Evolutionary conservation across 169 alveolate genomes (phyloP), one percentile per base, ranked within the genome.

Genomic region (Cryptosporidium meleagridis): DNA sequence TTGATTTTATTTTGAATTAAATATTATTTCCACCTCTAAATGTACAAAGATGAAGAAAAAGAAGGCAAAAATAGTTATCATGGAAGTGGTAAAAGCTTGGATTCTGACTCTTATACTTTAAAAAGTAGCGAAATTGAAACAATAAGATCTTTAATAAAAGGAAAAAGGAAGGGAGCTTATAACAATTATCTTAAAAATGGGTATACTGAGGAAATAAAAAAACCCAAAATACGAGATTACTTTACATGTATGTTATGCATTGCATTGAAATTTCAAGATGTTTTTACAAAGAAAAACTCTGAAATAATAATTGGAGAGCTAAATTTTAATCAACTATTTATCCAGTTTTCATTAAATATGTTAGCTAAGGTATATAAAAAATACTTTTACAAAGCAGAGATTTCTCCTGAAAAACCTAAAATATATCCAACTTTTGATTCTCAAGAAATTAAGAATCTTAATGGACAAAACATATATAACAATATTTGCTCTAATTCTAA

Each of bases 361-460:
- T 18, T 73, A 44, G 7, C 55, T 18, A 4, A 41, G 4, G 35
- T 21, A 21, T 35, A 55, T 9, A 73, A 52, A 48, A 37, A 21
- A 2, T 10, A 55, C 3, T 73, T 58, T 52, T 71, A 52, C 67
- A 23, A 71, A 23, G 21, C 14, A 7, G 65, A 26, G 8, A 12
- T 21, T 35, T 52, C 35, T 58, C 16, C 33, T 8, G 51, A 73
- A 9, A 29, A 39, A 16, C 70, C 71, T 6, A 33, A 55, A 21
- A 59, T 73, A 35, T 73, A 73, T 35, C 44, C 86, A 21, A 53
- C 70, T 5, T 73, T 73, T 55, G 71, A 73, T 29, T 52, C 10
- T 18, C 35, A 14, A 52, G 37, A 26, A 12, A 4, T 9, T 2
- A 71, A 44, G 4, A 48, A 0, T 23, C 45, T 5, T 0, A 16